A percentile compares a stretch with the other conserved stretches of the same genome.
These are phyloP conservation scores for Hypsizygus marmoreus DNA, from an alignment of 768 basidiomycete species.

Conservation along the genomic window DNA sequence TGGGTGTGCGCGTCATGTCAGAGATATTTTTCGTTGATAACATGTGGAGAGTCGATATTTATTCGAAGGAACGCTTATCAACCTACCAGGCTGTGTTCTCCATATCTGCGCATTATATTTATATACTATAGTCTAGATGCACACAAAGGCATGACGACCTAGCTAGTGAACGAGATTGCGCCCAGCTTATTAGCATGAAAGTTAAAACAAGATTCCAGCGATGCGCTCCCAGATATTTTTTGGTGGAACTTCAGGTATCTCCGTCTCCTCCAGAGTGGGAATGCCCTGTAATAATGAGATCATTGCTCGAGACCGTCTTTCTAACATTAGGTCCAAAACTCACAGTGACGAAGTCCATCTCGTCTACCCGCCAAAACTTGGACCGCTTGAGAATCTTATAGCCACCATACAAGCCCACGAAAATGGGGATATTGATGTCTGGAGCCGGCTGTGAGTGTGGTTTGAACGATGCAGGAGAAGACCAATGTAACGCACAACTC, in stretches of 20 bases:
- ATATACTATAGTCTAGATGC: too few relatives aligned
- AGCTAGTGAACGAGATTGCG: neutral
- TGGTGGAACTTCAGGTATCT: constrained; percentile 51
- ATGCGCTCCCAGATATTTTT: constrained; percentile 53
- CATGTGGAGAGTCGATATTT: too few relatives aligned
- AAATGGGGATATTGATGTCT: constrained; percentile 54
- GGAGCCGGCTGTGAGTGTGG: neutral
- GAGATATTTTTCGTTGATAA: too few relatives aligned
- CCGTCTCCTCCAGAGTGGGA: constrained; percentile 71
- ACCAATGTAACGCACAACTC: constrained; percentile 32
- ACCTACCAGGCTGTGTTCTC: too few relatives aligned
- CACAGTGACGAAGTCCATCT: constrained; percentile 76
- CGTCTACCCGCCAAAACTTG: constrained; percentile 52
- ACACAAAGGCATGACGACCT: neutral
- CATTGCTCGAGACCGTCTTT: neutral
- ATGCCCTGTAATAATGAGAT: constrained; percentile 48
- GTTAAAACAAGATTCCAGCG: constrained; percentile 52
- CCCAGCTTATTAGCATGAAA: neutral
- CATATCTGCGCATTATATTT: too few relatives aligned
- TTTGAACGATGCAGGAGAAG: neutral
- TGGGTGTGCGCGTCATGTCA: neutral
- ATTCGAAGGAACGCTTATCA: too few relatives aligned
- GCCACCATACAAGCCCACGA: constrained; percentile 42
- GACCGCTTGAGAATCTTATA: constrained; percentile 45
- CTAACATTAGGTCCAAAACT: constrained; percentile 18